Conservation (phyloP, 805 yeast species). For the Suhomyces tanzawaensis region DNA sequence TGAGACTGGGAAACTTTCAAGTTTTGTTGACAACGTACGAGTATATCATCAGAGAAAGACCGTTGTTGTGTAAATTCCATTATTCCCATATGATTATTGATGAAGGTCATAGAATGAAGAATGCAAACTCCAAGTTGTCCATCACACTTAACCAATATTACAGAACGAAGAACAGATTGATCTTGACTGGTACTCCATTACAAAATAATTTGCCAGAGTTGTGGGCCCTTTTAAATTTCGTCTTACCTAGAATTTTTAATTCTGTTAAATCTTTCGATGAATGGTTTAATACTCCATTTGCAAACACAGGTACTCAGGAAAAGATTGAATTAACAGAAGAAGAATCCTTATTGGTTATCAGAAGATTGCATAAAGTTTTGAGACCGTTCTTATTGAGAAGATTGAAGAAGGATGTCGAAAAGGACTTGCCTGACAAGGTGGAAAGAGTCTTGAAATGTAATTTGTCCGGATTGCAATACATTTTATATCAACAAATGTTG, state of each 20-base stretch:
- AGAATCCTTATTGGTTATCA: conserved; percentile 75
- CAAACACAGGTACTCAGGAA: conserved; percentile 80
- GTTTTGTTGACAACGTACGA: conserved; percentile 80
- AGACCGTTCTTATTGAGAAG: conserved; percentile 83
- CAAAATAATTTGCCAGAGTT: conserved; percentile 83
- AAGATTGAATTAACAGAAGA: conserved; percentile 80
- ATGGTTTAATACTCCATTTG: conserved; percentile 89
- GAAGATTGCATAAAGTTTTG: conserved; percentile 83
- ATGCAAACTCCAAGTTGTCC: conserved; percentile 71
- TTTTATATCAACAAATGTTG: conserved; percentile 74
- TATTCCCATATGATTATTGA: conserved; percentile 89
- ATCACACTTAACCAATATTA: conserved; percentile 68
- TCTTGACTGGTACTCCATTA: conserved; percentile 84
- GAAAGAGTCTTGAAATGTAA: conserved; percentile 81
- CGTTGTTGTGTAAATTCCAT: conserved; percentile 61
- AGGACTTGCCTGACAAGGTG: conserved; percentile 79
- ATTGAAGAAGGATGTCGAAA: conserved; percentile 83
- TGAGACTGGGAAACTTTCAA: conserved; percentile 68
- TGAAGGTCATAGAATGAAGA: conserved; percentile 90
- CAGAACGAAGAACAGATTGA: conserved; percentile 71
- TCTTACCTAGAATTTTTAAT: conserved; percentile 78
- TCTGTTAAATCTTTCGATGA: conserved; percentile 85
- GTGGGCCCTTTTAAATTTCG: conserved; percentile 82
- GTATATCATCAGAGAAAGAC: conserved; percentile 75
- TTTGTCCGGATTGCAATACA: conserved; percentile 67